A percentile compares a stretch with the other conserved stretches of the same genome.
phyloP scores from a whole-genome alignment of 1,139 yeast species.

The Nematodospora anomalae region DNA sequence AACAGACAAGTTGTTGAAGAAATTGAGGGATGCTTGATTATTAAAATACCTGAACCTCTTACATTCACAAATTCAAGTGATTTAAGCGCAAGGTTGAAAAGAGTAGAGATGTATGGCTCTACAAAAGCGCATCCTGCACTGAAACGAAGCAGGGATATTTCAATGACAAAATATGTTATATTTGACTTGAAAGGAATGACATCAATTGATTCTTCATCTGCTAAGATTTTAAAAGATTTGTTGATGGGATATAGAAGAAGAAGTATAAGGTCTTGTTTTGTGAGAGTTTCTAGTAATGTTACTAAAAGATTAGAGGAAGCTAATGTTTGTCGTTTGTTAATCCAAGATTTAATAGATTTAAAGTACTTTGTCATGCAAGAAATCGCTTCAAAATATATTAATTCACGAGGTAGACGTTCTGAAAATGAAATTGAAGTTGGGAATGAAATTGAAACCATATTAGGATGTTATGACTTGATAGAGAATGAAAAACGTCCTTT shows the following conservation, averaged over 20 bases:
- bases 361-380: constrained; percentile 30
- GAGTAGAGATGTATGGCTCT: constrained; percentile 86
- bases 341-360: constrained; percentile 26
- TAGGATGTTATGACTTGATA: constrained; percentile 22
- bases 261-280: constrained; percentile 61
- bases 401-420: constrained; percentile 6
- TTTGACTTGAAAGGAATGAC: constrained; percentile 89
- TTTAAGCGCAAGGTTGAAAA: constrained; percentile 65
- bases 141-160: constrained; percentile 53
- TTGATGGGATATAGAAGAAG: constrained; percentile 56
- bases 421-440: constrained; percentile 5
- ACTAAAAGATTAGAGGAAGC: constrained; percentile 31
- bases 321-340: constrained; percentile 32
- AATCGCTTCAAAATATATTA: constrained; percentile 8
- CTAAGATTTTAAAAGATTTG: constrained; percentile 67
- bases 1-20: constrained; percentile 57
- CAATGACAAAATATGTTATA: constrained; percentile 65
- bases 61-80: constrained; percentile 91
- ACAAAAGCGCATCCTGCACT: constrained; percentile 81
- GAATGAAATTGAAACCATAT: constrained; percentile 16
- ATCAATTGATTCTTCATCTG: constrained; percentile 82
- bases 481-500: constrained; percentile 33
- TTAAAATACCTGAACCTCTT: constrained; percentile 88
- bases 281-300: constrained; percentile 53
- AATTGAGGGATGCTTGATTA: constrained; percentile 80